These are phyloP conservation scores for Irpex sp. DNA, from an alignment of 1,284 basidiomycete genomes.

Conservation along the genomic window DNA sequence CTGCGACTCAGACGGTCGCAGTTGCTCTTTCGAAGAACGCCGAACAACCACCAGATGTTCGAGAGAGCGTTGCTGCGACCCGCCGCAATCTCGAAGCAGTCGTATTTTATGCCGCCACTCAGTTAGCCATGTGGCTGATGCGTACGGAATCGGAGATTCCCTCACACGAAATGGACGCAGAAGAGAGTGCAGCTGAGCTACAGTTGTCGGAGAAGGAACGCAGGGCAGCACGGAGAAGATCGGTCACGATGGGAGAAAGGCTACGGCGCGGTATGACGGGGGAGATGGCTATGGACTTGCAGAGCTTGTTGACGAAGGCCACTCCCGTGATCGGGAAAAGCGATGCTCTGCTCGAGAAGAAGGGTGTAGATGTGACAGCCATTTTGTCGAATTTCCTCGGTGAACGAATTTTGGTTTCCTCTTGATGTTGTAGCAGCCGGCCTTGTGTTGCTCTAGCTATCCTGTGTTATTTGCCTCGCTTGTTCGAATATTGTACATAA, in stretches of 20 bases:
- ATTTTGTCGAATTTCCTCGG: slow-evolving; percentile 63
- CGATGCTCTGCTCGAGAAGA: slow-evolving; percentile 38
- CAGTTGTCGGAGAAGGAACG: slow-evolving; percentile 36
- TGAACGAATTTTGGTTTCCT: slow-evolving; percentile 43
- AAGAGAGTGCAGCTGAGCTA: slow-evolving; percentile 26
- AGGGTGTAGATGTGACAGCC: slow-evolving; percentile 50
- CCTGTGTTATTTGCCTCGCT: background rate
- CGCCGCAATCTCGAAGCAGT: slow-evolving; percentile 65
- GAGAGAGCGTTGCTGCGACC: slow-evolving; percentile 48
- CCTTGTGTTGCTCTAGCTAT: slow-evolving; percentile 2
- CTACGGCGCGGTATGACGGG: slow-evolving; percentile 70
- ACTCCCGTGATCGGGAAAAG: slow-evolving; percentile 57
- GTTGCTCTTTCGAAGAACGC: slow-evolving; percentile 29
- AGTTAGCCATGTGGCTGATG: slow-evolving; percentile 72
- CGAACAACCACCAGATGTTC: slow-evolving; percentile 51
- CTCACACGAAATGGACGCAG: slow-evolving; percentile 39
- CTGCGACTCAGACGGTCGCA: slow-evolving; percentile 49
- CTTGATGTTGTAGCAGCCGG: slow-evolving; percentile 2
- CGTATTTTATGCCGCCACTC: slow-evolving; percentile 74
- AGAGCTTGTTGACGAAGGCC: slow-evolving; percentile 61
- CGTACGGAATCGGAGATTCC: slow-evolving; percentile 59
- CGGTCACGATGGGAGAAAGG: slow-evolving; percentile 57
- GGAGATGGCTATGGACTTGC: slow-evolving; percentile 74
- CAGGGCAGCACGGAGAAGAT: slow-evolving; percentile 34
- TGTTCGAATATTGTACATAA: too few species aligned